Evolutionary conservation across 2,329 filamentous ascomycete species (phyloP).

Genomic region (Metarhizium brunneum): DNA sequence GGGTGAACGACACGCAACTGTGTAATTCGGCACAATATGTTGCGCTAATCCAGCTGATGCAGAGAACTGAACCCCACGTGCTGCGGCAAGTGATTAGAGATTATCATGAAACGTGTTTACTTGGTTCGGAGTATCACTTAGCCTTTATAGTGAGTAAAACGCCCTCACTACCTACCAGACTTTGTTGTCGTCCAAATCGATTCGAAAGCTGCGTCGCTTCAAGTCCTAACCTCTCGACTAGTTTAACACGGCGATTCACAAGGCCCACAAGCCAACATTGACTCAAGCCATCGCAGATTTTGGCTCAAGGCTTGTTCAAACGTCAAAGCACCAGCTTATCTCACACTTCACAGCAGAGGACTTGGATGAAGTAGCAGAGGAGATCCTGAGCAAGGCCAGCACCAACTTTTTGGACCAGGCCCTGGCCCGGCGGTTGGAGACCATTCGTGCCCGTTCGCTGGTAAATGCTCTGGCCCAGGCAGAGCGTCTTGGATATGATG

Average conservation of each 20-base stretch:
- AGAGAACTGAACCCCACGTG: conserved; percentile 31
- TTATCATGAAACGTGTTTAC: conserved; percentile 39
- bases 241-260: conserved; percentile 41
- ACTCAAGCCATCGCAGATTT: conserved; percentile 33
- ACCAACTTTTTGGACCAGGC: conserved; percentile 42
- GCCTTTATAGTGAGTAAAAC: conserved; percentile 40
- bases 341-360: conserved; percentile 28
- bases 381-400: conserved; percentile 37
- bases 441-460: conserved; percentile 43
- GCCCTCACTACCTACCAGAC: not conserved
- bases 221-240: conserved; percentile 20
- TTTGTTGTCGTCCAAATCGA: not conserved
- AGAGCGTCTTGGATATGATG: conserved; percentile 47
- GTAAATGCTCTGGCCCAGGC: conserved; percentile 48
- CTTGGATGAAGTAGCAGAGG: conserved; percentile 34
- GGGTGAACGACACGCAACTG: not conserved
- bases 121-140: conserved; percentile 42
- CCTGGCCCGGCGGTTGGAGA: conserved; percentile 40
- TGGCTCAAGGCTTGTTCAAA: conserved; percentile 31
- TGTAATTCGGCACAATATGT: not conserved
- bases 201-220: too few species aligned
- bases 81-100: conserved; percentile 40
- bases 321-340: conserved; percentile 32
- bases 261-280: conserved; percentile 28
- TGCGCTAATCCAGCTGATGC: conserved; percentile 21